These are phyloP conservation scores for Lepiota brunneoincarnata DNA, from an alignment of 768 basidiomycete genomes.

Conservation along the genomic window DNA sequence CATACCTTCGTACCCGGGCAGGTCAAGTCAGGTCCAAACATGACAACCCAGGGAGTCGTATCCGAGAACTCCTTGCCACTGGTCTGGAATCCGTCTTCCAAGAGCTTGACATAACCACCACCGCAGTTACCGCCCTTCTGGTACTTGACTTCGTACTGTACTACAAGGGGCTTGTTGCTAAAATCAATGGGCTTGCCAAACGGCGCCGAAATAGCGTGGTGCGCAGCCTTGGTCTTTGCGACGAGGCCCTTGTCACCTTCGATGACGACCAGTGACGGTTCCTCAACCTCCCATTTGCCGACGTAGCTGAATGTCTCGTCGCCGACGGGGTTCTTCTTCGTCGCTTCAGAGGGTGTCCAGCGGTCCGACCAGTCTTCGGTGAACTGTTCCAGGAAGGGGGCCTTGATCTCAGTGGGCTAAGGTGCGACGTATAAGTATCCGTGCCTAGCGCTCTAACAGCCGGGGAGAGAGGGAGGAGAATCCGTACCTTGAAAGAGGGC, in stretches of 20 bases:
- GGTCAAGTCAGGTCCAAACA: slow-evolving; percentile 97
- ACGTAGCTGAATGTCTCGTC: slow-evolving; percentile 97
- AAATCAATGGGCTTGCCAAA: slow-evolving; percentile 79
- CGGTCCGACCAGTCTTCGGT: slow-evolving; percentile 85
- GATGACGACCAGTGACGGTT: slow-evolving; percentile 72
- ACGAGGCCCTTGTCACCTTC: slow-evolving; percentile 90
- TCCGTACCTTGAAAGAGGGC: slow-evolving; percentile 61
- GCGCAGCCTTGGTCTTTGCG: slow-evolving; percentile 94
- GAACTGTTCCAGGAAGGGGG: slow-evolving; percentile 96
- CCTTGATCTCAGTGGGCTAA: slow-evolving; percentile 76
- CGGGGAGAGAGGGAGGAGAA: slow-evolving; percentile 7
- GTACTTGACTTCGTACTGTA: slow-evolving; percentile 99
- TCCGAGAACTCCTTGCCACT: slow-evolving; percentile 92
- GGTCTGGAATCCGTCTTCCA: slow-evolving; percentile 92
- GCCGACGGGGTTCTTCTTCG: slow-evolving; percentile 95
- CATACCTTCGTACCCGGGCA: slow-evolving; percentile 87
- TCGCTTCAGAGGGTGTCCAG: slow-evolving; percentile 96
- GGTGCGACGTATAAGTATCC: slow-evolving; percentile 14
- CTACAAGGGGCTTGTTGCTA: slow-evolving; percentile 80
- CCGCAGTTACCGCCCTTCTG: slow-evolving; percentile 99
- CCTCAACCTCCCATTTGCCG: slow-evolving; percentile 96
- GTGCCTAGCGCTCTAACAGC: slow-evolving; percentile 10
- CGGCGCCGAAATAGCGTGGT: slow-evolving; percentile 97
- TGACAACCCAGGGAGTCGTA: slow-evolving; percentile 91
- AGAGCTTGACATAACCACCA: slow-evolving; percentile 97